phyloP scores from a whole-genome alignment of 2,329 filamentous ascomycete species.

The Monilinia vaccinii-corymbosi region DNA sequence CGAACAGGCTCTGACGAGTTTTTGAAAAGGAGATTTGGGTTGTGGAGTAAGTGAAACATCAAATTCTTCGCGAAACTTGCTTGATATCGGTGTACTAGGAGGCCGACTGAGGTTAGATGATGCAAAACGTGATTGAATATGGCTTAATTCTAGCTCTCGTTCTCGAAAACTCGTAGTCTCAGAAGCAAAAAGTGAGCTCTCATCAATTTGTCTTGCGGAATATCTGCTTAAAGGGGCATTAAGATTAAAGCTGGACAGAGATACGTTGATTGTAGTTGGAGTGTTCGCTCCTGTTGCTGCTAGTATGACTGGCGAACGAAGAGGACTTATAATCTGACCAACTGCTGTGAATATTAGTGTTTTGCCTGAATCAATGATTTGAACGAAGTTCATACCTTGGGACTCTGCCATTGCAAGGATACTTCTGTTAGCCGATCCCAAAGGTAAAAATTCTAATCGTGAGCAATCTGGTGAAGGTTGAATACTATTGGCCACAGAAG shows the following conservation, averaged over 20 bases:
- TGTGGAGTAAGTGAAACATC: constrained; percentile 10
- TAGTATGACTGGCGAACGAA: neutral
- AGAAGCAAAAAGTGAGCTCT: constrained; percentile 22
- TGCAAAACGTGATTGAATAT: constrained; percentile 22
- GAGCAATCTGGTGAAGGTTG: constrained; percentile 21
- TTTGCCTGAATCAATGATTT: neutral
- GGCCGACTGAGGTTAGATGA: constrained; percentile 13
- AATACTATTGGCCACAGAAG: constrained; percentile 17
- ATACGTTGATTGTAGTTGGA: constrained; percentile 13
- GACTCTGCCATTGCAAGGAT: constrained; percentile 5
- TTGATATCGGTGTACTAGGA: constrained; percentile 23
- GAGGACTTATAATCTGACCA: neutral
- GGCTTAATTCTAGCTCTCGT: constrained; percentile 21
- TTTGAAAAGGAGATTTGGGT: constrained; percentile 6
- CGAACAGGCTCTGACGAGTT: constrained; percentile 7
- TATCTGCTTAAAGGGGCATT: constrained; percentile 12
- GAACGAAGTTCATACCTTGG: neutral
- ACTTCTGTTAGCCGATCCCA: constrained; percentile 9
- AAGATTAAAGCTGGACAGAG: constrained; percentile 14
- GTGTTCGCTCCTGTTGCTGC: neutral
- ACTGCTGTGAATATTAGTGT: neutral
- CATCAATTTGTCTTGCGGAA: constrained; percentile 15
- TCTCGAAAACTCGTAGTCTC: constrained; percentile 25
- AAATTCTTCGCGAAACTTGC: constrained; percentile 28
- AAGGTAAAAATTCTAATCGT: constrained; percentile 15